Evolutionary conservation across 2,329 filamentous ascomycete species (phyloP).

Genomic region (Annulohypoxylon truncatum): DNA sequence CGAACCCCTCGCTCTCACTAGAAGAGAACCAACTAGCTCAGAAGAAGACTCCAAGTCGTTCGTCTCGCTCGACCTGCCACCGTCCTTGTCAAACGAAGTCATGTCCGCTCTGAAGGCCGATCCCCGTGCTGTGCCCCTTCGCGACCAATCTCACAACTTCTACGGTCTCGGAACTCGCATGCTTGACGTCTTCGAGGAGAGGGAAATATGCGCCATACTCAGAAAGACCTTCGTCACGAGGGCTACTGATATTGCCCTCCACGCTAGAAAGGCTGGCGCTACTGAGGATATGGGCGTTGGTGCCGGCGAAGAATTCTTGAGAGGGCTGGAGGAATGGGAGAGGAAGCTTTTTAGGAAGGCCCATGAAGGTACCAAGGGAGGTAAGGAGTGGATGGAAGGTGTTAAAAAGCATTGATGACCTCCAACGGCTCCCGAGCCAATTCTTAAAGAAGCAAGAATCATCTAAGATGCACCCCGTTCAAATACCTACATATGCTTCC

Average conservation of each 20-base stretch:
- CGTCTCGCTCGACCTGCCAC: slow-evolving; percentile 83
- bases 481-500: no score
- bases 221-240: slow-evolving; percentile 83
- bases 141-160: slow-evolving; percentile 86
- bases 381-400: slow-evolving; percentile 76
- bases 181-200: slow-evolving; percentile 89
- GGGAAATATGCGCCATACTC: slow-evolving; percentile 78
- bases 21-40: slow-evolving; percentile 50
- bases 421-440: neutral
- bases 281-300: slow-evolving; percentile 68
- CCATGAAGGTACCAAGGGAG: slow-evolving; percentile 77
- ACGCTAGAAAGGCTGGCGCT: slow-evolving; percentile 85
- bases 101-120: slow-evolving; percentile 92
- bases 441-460: neutral
- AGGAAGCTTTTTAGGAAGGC: slow-evolving; percentile 78
- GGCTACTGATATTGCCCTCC: slow-evolving; percentile 85
- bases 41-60: slow-evolving; percentile 65
- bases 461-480: no score
- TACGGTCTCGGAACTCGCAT: slow-evolving; percentile 88
- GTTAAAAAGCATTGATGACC: slow-evolving; percentile 58
- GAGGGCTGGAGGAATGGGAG: slow-evolving; percentile 91
- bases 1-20: slow-evolving; percentile 86
- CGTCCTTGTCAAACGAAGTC: slow-evolving; percentile 80
- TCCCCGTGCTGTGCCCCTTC: slow-evolving; percentile 83
- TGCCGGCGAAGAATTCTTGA: slow-evolving; percentile 79